A percentile compares a stretch with the other conserved stretches of the same genome.
These are phyloP conservation scores for Fusarium sp. DNA, from an alignment of 2,329 filamentous ascomycete genomes.

Conservation along the genomic window DNA sequence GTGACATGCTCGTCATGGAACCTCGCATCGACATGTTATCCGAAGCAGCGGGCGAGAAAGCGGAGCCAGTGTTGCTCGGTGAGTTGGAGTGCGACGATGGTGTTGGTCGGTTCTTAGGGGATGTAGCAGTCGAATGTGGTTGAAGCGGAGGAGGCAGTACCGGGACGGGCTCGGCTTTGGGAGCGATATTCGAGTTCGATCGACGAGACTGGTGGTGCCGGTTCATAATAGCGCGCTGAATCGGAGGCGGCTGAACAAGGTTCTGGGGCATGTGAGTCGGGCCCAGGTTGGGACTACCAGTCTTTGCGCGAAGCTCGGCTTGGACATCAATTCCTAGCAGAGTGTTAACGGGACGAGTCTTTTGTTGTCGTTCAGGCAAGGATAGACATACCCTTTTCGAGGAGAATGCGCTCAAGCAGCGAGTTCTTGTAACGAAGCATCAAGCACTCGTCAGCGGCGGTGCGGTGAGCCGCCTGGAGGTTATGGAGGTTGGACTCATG, in stretches of 20 bases:
- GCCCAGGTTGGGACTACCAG: constrained; percentile 85
- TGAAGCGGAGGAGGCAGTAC: constrained; percentile 63
- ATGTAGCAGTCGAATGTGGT: constrained; percentile 70
- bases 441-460: constrained; percentile 94
- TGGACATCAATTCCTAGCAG: constrained; percentile 92
- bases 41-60: constrained; percentile 62
- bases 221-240: constrained; percentile 86
- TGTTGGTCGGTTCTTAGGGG: constrained; percentile 83
- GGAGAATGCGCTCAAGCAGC: constrained; percentile 90
- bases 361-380: background rate
- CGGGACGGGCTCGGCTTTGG: constrained; percentile 75
- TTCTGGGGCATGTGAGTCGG: constrained; percentile 78
- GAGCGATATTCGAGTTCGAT: constrained; percentile 81
- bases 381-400: constrained; percentile 86
- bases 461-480: constrained; percentile 93
- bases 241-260: constrained; percentile 80
- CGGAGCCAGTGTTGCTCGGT: constrained; percentile 65
- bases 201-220: constrained; percentile 82
- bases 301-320: constrained; percentile 93
- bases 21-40: constrained; percentile 65
- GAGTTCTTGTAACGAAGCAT: constrained; percentile 99
- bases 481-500: constrained; percentile 95
- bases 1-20: constrained; percentile 52
- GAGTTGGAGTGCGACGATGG: constrained; percentile 82
- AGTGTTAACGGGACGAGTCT: constrained; percentile 11